These are phyloP conservation scores for Starmerella kuoi DNA, from an alignment of 805 yeast genomes.

Conservation along the genomic window DNA sequence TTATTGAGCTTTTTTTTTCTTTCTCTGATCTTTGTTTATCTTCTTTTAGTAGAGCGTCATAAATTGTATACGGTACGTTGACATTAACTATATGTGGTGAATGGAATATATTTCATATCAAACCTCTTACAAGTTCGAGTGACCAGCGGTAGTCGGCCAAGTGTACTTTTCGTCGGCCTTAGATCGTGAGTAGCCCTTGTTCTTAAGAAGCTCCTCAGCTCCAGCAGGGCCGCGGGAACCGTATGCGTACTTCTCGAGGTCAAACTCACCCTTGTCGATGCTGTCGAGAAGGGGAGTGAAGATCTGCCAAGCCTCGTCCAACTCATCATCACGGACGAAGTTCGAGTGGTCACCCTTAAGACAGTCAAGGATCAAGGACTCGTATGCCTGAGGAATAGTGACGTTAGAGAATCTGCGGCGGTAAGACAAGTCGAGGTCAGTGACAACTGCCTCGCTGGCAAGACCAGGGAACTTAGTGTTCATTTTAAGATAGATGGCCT, in stretches of 20 bases:
- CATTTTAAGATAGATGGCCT: constrained; percentile 84
- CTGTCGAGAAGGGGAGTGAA: constrained; percentile 82
- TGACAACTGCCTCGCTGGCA: constrained; percentile 64
- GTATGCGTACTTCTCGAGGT: constrained; percentile 58
- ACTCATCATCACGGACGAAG: constrained; percentile 95
- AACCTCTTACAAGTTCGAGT: constrained; percentile 5
- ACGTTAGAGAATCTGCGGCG: constrained; percentile 67
- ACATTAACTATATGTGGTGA: no score
- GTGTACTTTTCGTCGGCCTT: constrained; percentile 50
- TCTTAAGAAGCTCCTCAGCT: constrained; percentile 46
- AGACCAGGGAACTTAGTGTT: constrained; percentile 92
- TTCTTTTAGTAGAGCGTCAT: no score
- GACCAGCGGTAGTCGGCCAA: constrained; percentile 50
- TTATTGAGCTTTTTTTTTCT: no score
- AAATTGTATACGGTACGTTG: no score
- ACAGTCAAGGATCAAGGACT: constrained; percentile 85
- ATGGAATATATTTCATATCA: no score
- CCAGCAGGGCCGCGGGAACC: constrained; percentile 82
- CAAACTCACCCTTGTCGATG: constrained; percentile 55
- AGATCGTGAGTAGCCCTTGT: constrained; percentile 63
- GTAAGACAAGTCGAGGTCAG: constrained; percentile 86
- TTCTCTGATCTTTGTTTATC: no score
- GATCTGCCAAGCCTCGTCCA: constrained; percentile 82
- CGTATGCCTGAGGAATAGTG: constrained; percentile 97
- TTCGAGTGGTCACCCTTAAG: constrained; percentile 88